These are phyloP conservation scores for Chrysoporthe cubensis DNA, from an alignment of 2,329 filamentous ascomycete genomes.

Conservation along the genomic window DNA sequence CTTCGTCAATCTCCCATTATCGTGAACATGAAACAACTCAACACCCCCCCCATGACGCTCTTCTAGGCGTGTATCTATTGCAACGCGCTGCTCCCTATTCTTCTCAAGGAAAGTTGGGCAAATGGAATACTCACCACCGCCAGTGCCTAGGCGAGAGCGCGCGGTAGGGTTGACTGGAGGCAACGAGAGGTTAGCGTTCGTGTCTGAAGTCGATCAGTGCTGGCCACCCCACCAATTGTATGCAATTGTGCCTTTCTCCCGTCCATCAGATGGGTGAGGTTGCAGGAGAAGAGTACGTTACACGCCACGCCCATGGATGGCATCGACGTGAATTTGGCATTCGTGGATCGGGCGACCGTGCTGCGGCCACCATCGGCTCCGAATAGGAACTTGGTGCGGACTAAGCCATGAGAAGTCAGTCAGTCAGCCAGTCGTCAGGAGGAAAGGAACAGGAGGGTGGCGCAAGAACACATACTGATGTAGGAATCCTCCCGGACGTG, in stretches of 20 bases:
- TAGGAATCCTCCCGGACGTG: conserved; percentile 35
- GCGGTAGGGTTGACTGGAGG: conserved; percentile 53
- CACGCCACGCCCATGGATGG: conserved; percentile 22
- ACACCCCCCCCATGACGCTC: no score
- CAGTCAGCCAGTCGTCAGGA: not conserved
- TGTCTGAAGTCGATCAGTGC: not conserved
- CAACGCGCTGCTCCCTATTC: no score
- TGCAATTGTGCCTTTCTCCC: conserved; percentile 58
- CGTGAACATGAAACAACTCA: no score
- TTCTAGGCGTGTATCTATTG: no score
- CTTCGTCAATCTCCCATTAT: not conserved
- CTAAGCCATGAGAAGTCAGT: conserved; percentile 35
- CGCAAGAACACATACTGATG: conserved; percentile 32
- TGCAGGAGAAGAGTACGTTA: conserved; percentile 33
- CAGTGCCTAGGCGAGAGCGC: conserved; percentile 48
- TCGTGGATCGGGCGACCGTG: conserved; percentile 13
- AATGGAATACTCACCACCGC: conserved; percentile 29
- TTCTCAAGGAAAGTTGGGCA: not conserved
- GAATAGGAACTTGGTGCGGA: conserved; percentile 61
- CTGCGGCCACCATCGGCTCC: conserved; percentile 51
- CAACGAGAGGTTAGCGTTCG: not conserved
- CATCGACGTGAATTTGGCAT: not conserved
- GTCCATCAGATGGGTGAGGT: conserved; percentile 56
- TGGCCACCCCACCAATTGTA: conserved; percentile 37
- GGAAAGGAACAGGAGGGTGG: not conserved